Conservation (phyloP, 805 yeast genomes). For the Zygotorulaspora florentina region DNA sequence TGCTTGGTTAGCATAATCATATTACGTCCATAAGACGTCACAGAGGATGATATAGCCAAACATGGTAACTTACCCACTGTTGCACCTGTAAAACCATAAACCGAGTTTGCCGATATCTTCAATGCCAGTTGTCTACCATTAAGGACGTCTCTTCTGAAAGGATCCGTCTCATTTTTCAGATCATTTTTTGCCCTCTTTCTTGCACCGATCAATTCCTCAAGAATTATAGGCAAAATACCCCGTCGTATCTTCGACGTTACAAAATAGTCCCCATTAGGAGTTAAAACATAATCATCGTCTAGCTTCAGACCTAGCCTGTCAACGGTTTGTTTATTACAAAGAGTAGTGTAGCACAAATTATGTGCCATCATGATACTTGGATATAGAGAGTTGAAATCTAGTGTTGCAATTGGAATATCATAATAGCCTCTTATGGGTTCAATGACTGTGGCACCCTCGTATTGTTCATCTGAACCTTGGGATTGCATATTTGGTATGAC, state of each 20-base stretch:
- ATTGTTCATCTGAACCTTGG: constrained; percentile 81
- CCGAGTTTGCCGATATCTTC: constrained; percentile 96
- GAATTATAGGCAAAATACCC: constrained; percentile 88
- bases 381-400: constrained; percentile 95
- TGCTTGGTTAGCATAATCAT: constrained; percentile 92
- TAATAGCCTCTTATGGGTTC: constrained; percentile 96
- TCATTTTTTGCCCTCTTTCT: constrained; percentile 92
- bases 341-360: constrained; percentile 90
- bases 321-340: constrained; percentile 65
- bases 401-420: constrained; percentile 94
- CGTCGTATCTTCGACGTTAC: constrained; percentile 64
- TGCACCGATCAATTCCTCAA: constrained; percentile 82
- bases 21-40: constrained; percentile 91
- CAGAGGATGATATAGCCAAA: constrained; percentile 91
- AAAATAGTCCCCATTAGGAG: constrained; percentile 92
- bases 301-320: constrained; percentile 58
- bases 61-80: constrained; percentile 97
- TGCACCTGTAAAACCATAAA: constrained; percentile 98
- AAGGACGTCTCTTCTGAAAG: constrained; percentile 86
- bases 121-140: constrained; percentile 97
- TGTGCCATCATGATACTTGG: constrained; percentile 99
- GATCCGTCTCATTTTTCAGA: constrained; percentile 87
- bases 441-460: constrained; percentile 98
- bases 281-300: constrained; percentile 72
- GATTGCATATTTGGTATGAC: constrained; percentile 87